phyloP scores from a whole-genome alignment of 345 rosid genomes.

The Toxicodendron radicans region DNA sequence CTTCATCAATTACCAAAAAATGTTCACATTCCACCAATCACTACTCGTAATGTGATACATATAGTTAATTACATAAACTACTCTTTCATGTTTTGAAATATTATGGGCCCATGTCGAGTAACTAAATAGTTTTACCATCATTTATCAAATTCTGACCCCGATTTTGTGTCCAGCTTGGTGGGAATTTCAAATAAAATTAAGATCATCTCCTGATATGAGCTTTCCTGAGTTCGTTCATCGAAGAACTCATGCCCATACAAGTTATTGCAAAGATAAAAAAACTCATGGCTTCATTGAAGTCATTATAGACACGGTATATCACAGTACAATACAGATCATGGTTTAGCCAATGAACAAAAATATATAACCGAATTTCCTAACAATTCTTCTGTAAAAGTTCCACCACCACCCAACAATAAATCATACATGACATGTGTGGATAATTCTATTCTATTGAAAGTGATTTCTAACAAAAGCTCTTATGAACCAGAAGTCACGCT shows the following conservation, averaged over 20 bases:
- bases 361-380: constrained; percentile 29
- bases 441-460: constrained; percentile 23
- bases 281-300: constrained; percentile 28
- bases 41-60: no score
- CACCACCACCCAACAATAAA: constrained; percentile 45
- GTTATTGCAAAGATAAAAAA: constrained; percentile 29
- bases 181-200: constrained; percentile 50
- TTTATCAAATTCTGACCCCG: constrained; percentile 30
- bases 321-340: constrained; percentile 19
- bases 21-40: no score
- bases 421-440: constrained; percentile 4
- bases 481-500: constrained; percentile 29
- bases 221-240: constrained; percentile 53
- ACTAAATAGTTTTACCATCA: no score
- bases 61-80: no score
- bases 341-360: constrained; percentile 28
- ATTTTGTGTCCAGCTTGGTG: constrained; percentile 56
- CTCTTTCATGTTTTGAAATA: no score
- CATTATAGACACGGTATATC: constrained; percentile 22
- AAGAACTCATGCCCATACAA: constrained; percentile 43
- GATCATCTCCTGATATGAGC: no score
- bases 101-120: no score
- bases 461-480: constrained; percentile 28
- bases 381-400: constrained; percentile 37
- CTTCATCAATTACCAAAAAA: no score